A percentile compares a stretch with the other conserved stretches of the same genome.
Conservation (phyloP, 208 protist species). For the Leishmania major region DNA sequence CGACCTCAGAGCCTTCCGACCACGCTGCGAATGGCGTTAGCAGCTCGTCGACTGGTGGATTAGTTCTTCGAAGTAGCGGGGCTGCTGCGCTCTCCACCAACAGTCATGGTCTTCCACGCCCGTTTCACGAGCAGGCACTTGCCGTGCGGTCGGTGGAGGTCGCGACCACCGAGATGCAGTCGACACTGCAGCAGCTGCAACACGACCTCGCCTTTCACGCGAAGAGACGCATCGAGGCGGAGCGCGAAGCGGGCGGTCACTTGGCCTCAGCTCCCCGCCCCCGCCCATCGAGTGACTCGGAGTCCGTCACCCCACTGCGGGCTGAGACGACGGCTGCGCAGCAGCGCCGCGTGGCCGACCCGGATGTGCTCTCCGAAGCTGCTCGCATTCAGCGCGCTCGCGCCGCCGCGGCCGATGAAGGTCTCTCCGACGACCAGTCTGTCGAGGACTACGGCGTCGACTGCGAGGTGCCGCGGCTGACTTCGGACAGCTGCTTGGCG, state of each 20-base stretch:
- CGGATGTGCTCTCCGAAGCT: constrained; percentile 31
- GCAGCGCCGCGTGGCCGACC: constrained; percentile 20
- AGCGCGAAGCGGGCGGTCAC: not conserved
- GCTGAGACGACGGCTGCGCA: not conserved
- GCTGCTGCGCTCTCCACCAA: constrained; percentile 34
- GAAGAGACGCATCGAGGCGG: constrained; percentile 7
- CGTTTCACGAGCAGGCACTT: constrained; percentile 56
- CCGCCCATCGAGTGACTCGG: not conserved
- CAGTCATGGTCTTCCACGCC: constrained; percentile 43
- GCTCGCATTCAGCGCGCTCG: constrained; percentile 50
- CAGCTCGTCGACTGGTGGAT: constrained; percentile 10
- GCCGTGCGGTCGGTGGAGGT: constrained; percentile 31
- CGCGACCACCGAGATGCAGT: constrained; percentile 26
- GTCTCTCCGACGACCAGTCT: constrained; percentile 58
- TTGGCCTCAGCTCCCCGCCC: not conserved
- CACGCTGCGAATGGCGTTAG: not conserved
- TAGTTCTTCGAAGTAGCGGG: constrained; percentile 28
- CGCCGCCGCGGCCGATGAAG: constrained; percentile 72
- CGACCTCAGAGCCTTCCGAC: not conserved
- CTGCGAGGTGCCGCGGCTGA: constrained; percentile 25
- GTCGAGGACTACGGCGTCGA: constrained; percentile 64
- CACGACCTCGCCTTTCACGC: constrained; percentile 1
- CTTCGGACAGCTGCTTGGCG: constrained; percentile 21
- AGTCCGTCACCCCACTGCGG: not conserved
- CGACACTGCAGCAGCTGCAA: not conserved